Evolutionary conservation across 139 green algal species (phyloP).

Genomic region (Trebouxia sp.): DNA sequence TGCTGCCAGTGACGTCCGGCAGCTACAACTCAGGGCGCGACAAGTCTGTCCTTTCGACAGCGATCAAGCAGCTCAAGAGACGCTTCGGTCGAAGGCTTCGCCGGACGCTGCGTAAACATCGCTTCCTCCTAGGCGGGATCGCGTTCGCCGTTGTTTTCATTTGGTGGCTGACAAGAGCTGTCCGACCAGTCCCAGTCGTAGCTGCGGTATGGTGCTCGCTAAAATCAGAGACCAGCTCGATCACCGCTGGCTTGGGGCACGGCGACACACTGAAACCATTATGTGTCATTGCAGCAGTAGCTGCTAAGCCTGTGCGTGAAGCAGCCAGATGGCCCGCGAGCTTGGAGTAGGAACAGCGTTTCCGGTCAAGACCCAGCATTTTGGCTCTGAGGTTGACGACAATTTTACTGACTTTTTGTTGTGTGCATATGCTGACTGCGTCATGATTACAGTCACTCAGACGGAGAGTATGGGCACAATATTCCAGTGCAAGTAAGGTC

Average conservation of each 20-base stretch:
- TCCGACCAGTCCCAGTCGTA: not conserved
- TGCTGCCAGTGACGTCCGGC: not conserved
- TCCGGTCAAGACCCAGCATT: not conserved
- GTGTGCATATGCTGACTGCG: not conserved
- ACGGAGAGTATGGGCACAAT: constrained; percentile 7
- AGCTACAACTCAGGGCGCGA: not conserved
- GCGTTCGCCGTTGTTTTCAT: not conserved
- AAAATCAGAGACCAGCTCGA: no score
- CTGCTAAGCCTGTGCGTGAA: no score
- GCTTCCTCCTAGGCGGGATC: not conserved
- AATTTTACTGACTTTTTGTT: not conserved
- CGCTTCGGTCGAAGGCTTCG: not conserved
- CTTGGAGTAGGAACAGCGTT: not conserved
- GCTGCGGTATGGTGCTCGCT: not conserved
- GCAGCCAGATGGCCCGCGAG: not conserved
- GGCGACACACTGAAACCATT: no score
- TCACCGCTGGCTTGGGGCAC: no score
- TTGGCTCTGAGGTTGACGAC: not conserved
- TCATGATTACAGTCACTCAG: not conserved
- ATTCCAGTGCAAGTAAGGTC: no score
- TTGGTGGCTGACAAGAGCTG: not conserved
- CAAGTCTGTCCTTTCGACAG: constrained; percentile 1
- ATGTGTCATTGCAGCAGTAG: no score
- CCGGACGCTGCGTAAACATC: not conserved
- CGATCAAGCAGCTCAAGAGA: constrained; percentile 17